Conservation (phyloP, 805 yeast genomes). For the Starmerella bacillaris region DNA sequence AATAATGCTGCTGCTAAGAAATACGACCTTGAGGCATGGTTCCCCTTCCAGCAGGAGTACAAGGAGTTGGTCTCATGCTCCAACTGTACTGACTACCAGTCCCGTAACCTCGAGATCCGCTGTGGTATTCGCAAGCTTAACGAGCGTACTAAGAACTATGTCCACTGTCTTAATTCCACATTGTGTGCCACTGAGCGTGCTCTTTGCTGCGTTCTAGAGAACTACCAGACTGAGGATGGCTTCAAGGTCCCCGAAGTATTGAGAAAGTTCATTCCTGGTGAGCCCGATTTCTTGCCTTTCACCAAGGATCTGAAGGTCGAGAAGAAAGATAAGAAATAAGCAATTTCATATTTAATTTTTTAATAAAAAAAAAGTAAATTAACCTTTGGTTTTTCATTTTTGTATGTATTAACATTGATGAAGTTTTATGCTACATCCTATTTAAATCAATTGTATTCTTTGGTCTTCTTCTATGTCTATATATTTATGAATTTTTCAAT, state of each 20-base stretch:
- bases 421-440: no score
- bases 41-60: slow-evolving; percentile 97
- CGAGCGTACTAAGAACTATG: slow-evolving; percentile 92
- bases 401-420: no score
- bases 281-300: slow-evolving; percentile 89
- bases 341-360: background rate
- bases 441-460: no score
- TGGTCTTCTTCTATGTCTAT: no score
- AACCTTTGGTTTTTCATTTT: no score
- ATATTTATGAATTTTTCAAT: no score
- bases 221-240: slow-evolving; percentile 96
- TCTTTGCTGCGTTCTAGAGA: slow-evolving; percentile 88
- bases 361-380: background rate
- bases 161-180: slow-evolving; percentile 94
- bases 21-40: slow-evolving; percentile 98
- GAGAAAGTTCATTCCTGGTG: slow-evolving; percentile 93
- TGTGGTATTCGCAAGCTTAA: slow-evolving; percentile 93
- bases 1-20: slow-evolving; percentile 99
- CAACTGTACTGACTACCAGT: slow-evolving; percentile 97
- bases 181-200: slow-evolving; percentile 97
- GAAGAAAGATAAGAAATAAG: slow-evolving; percentile 15
- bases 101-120: slow-evolving; percentile 95
- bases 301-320: slow-evolving; percentile 44
- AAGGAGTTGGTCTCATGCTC: slow-evolving; percentile 97
- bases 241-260: slow-evolving; percentile 83